Evolutionary conservation across 2,329 filamentous ascomycete genomes (phyloP), one percentile per base, ranked within the genome.

Genomic region (Diaporthe velutina): DNA sequence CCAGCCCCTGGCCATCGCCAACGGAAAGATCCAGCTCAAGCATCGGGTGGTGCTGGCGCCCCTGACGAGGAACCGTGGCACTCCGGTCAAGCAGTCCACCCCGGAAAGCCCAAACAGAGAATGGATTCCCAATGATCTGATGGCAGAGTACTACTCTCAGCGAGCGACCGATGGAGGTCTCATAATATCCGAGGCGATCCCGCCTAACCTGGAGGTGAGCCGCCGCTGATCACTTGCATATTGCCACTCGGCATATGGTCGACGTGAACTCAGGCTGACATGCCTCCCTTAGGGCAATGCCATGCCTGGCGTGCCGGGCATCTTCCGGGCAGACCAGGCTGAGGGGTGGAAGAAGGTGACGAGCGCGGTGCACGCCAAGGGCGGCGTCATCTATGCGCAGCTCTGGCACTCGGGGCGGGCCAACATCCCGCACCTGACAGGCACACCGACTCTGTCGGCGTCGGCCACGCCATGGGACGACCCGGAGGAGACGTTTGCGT

Each of bases 341-440:
- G 84, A 84, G 2, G 87, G 84, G 0, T 93, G 91, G 91, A 89
- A 88, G 76, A 83, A 86, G 67, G 84, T 93, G 57, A 90, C 89
- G 1, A 85, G 88, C 68, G 88, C 87, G 4, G 90, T 93, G 4
- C 91, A 93, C 82, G 84, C 84, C 38, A 90, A 91, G 79, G 88
- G 88, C 33, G 86, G 85, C 33, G 88, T 86, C 78, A 90, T 92
- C 76, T 92, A 86, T 82, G 78, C 87, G 7, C 91, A 93, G 80
- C 82, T 93, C 2, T 93, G 90, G 90, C 88, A 88, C 1, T 81
- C 91, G 0, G 91, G 92, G 6, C 87, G 91, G 28, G 79, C 78
- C 73, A 79, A 73, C 60, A 60, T 75, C 55, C 73, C 73, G 25
- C 73, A 75, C 15, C 50, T 75, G 25, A 73, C 73, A 6, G 73